Percentiles rank a stretch among this genome's conserved stretches.
Conservation (phyloP, 1,139 yeast genomes). For the Suhomyces wounanorum region DNA sequence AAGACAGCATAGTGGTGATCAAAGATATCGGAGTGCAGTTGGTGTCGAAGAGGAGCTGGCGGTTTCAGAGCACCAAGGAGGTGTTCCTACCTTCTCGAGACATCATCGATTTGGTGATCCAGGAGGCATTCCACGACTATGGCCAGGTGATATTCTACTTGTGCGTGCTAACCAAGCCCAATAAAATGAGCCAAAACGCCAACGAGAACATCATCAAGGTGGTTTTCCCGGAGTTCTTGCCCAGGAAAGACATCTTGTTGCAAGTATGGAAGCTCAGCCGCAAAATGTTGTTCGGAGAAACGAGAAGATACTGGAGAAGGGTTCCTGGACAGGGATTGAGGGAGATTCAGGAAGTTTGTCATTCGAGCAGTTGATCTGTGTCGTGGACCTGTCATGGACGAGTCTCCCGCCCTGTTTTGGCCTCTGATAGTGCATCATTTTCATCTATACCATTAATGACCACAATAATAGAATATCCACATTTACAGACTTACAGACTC, state of each 20-base stretch:
- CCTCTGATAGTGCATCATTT: neutral
- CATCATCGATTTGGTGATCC: conserved; percentile 61
- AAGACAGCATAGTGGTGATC: conserved; percentile 38
- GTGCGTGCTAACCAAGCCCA: conserved; percentile 51
- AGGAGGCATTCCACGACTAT: conserved; percentile 67
- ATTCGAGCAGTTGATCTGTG: neutral
- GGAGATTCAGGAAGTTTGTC: conserved; percentile 11
- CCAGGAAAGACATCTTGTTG: conserved; percentile 45
- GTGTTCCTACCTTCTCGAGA: conserved; percentile 53
- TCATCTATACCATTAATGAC: neutral
- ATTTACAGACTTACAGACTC: neutral
- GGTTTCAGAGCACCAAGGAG: conserved; percentile 22
- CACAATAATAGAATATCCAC: neutral
- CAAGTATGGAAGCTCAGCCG: conserved; percentile 45
- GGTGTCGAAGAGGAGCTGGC: conserved; percentile 31
- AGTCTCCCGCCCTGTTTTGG: too few relatives aligned
- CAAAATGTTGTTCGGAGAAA: conserved; percentile 38
- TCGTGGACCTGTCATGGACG: neutral
- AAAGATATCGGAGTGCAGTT: conserved; percentile 43
- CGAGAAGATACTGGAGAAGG: conserved; percentile 40
- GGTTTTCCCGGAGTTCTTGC: conserved; percentile 52
- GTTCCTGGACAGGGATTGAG: conserved; percentile 49
- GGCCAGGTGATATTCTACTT: conserved; percentile 63
- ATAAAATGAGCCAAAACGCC: conserved; percentile 7
- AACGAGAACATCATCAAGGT: conserved; percentile 41